Conservation (phyloP, 202 grass and related monocot species). For the Zizania palustris region DNA sequence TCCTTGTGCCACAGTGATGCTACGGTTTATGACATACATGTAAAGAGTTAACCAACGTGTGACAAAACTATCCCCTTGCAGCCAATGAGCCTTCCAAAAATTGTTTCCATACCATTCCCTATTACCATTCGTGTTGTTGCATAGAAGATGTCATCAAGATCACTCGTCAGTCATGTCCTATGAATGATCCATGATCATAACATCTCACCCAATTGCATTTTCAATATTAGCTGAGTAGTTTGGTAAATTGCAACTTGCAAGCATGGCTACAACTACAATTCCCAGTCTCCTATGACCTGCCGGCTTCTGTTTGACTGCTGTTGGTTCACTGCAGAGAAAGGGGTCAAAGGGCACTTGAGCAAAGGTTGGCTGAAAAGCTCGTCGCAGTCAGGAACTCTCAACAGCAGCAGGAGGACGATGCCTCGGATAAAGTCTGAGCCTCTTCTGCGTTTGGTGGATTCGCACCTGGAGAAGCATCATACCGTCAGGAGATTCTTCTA, state of each 20-base stretch:
- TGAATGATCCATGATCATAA: too few species aligned
- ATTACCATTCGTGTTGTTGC: too few species aligned
- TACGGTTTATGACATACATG: too few species aligned
- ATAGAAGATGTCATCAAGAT: too few species aligned
- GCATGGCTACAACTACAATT: neutral
- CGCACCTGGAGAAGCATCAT: neutral
- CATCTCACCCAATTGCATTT: neutral
- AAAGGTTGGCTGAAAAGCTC: constrained; percentile 75
- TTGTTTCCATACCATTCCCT: too few species aligned
- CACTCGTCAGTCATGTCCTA: too few species aligned
- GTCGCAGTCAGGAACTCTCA: constrained; percentile 23
- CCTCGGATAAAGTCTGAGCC: constrained; percentile 65
- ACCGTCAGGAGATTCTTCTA: neutral
- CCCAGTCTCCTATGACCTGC: neutral
- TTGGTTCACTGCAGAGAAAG: constrained; percentile 59
- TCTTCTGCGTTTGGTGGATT: constrained; percentile 19
- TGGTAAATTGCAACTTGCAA: neutral
- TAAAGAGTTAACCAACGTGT: too few species aligned
- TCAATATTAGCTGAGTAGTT: neutral
- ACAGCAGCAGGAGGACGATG: constrained; percentile 30
- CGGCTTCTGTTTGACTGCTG: neutral
- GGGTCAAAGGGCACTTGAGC: constrained; percentile 79
- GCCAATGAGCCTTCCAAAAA: too few species aligned
- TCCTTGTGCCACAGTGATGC: too few species aligned
- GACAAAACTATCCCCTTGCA: too few species aligned